phyloP scores from a whole-genome alignment of 441 rosid genomes.

The Eruca vesicaria region DNA sequence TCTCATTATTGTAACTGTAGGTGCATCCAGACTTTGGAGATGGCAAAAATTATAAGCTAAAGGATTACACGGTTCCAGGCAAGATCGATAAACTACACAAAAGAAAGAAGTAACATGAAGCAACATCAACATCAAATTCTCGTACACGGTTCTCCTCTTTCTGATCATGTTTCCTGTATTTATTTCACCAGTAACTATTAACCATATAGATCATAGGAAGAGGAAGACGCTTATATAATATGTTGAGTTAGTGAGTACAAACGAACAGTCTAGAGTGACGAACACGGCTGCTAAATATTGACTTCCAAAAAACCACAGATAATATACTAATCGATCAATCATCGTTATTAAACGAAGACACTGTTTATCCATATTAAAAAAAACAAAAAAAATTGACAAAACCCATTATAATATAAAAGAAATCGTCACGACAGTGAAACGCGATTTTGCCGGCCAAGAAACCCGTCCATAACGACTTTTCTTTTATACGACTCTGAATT shows the following conservation, averaged over 20 bases:
- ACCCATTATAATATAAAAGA: slow-evolving; percentile 3
- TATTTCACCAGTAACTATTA: not conserved
- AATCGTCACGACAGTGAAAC: slow-evolving; percentile 23
- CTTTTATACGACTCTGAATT: slow-evolving; percentile 52
- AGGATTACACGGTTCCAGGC: not conserved
- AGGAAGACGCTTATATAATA: not conserved
- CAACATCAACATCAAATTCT: not conserved
- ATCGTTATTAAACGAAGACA: slow-evolving; percentile 23
- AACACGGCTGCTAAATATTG: not conserved
- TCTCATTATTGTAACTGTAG: not conserved
- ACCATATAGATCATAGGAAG: not conserved
- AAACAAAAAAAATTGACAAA: not conserved
- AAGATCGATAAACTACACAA: not conserved
- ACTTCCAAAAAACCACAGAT: not conserved
- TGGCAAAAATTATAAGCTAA: not conserved
- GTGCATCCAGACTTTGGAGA: not conserved
- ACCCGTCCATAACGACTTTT: slow-evolving; percentile 69
- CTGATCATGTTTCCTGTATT: not conserved
- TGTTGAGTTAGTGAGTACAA: not conserved
- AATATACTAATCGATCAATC: slow-evolving; percentile 16
- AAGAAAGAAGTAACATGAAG: not conserved
- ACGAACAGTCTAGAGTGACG: not conserved
- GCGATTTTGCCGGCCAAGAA: slow-evolving; percentile 46
- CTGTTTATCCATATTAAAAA: not conserved
- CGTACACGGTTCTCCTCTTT: too few species aligned